Conservation (phyloP, 768 basidiomycete species). For the Trametes elegans region DNA sequence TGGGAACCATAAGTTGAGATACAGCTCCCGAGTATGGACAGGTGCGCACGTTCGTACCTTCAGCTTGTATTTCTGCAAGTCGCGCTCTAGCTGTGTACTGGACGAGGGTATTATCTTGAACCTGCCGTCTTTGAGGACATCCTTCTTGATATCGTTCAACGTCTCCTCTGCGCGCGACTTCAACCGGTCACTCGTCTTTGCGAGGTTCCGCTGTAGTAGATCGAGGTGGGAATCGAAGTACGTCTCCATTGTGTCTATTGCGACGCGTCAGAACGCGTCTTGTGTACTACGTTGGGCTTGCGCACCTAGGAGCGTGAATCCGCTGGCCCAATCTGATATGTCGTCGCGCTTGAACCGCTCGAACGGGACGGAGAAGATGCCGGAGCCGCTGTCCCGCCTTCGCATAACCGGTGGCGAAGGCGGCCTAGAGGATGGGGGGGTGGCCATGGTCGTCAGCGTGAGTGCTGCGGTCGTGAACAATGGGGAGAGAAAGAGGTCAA, state of each 20-base stretch:
- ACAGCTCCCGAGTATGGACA: background rate
- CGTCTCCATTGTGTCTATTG: conserved; percentile 86
- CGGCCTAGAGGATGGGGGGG: conserved; percentile 31
- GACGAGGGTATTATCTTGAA: conserved; percentile 62
- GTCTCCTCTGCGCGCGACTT: conserved; percentile 81
- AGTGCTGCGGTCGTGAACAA: background rate
- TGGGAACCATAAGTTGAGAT: conserved; percentile 27
- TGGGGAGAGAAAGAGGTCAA: background rate
- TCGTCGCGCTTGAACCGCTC: conserved; percentile 78
- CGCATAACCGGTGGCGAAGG: conserved; percentile 35
- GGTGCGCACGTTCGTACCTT: conserved; percentile 47
- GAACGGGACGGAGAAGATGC: conserved; percentile 66
- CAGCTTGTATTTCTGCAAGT: conserved; percentile 81
- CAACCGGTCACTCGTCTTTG: conserved; percentile 82
- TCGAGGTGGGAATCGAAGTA: conserved; percentile 92
- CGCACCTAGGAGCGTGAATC: conserved; percentile 83
- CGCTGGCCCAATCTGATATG: conserved; percentile 71
- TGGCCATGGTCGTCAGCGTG: conserved; percentile 13
- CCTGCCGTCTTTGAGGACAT: conserved; percentile 21
- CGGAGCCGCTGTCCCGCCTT: conserved; percentile 35
- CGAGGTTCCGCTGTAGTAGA: conserved; percentile 77
- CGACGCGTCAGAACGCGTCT: conserved; percentile 9
- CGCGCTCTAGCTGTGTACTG: conserved; percentile 77
- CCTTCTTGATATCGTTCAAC: conserved; percentile 47
- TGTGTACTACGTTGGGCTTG: background rate